Evolutionary conservation across 2,329 filamentous ascomycete species (phyloP).

Genomic region (Monilinia laxa): DNA sequence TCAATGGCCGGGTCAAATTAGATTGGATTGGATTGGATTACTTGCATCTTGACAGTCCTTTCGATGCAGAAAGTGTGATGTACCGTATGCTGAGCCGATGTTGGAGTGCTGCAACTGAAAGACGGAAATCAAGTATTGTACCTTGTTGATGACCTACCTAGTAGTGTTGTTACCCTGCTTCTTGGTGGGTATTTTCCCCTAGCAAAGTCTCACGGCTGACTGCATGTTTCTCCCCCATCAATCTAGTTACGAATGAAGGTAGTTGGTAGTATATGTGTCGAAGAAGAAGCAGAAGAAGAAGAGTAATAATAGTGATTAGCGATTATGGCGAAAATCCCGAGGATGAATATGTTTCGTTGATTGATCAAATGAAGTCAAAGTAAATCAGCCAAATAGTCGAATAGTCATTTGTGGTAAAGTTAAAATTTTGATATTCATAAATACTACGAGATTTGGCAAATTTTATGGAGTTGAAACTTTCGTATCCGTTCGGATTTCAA

Average conservation of each 20-base stretch:
- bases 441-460: background rate
- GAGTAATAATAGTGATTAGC: background rate
- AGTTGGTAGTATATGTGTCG: background rate
- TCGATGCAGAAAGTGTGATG: too few relatives aligned
- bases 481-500: too few relatives aligned
- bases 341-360: too few relatives aligned
- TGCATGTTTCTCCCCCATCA: background rate
- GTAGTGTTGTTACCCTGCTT: background rate
- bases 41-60: background rate
- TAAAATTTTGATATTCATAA: background rate
- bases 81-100: background rate
- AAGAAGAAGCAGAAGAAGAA: background rate
- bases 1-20: background rate
- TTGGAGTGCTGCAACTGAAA: background rate
- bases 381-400: background rate
- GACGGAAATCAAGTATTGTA: background rate
- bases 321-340: background rate
- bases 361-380: background rate
- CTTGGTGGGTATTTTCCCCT: background rate
- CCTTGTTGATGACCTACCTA: background rate
- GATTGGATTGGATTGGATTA: background rate
- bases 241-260: background rate
- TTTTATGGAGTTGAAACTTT: too few relatives aligned
- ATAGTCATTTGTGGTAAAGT: background rate
- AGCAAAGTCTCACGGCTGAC: conserved; percentile 1